These are phyloP conservation scores for Ceratocystis ficicola DNA, from an alignment of 2,329 filamentous ascomycete species.

Conservation along the genomic window DNA sequence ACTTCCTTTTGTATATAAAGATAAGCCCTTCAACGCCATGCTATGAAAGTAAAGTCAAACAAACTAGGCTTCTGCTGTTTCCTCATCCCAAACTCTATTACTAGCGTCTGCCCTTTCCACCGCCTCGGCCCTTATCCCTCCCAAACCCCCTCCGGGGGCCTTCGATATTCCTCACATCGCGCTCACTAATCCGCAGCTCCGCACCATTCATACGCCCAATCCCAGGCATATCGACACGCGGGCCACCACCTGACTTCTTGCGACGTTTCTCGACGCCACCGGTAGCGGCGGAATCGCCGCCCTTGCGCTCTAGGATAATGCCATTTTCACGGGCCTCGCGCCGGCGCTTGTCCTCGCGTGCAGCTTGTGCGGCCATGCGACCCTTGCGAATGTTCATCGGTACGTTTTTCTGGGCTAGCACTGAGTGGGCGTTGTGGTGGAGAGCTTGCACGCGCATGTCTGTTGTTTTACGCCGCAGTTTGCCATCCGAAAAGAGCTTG, in stretches of 20 bases:
- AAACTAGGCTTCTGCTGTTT: not conserved
- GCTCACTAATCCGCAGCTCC: slow-evolving; percentile 63
- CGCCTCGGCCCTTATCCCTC: slow-evolving; percentile 24
- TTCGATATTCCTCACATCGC: slow-evolving; percentile 62
- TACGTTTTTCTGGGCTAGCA: slow-evolving; percentile 74
- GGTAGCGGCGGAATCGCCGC: slow-evolving; percentile 24
- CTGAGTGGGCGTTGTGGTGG: slow-evolving; percentile 52
- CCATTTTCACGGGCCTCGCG: slow-evolving; percentile 80
- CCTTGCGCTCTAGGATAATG: slow-evolving; percentile 61
- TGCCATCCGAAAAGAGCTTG: slow-evolving; percentile 45
- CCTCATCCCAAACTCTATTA: too few relatives aligned
- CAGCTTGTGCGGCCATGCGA: slow-evolving; percentile 55
- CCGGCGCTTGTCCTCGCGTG: slow-evolving; percentile 58
- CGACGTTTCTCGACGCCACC: slow-evolving; percentile 27
- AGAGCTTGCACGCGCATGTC: slow-evolving; percentile 74
- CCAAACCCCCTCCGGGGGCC: slow-evolving; percentile 32
- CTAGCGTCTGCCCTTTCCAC: slow-evolving; percentile 25
- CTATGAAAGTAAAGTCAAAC: not conserved
- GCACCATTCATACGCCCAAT: slow-evolving; percentile 73
- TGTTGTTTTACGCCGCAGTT: slow-evolving; percentile 65
- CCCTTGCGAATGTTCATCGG: slow-evolving; percentile 76
- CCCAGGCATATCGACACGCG: slow-evolving; percentile 59
- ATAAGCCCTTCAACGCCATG: not conserved
- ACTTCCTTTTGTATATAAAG: too few relatives aligned
- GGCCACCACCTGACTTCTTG: slow-evolving; percentile 36